Base-by-base conservation (phyloP, 2,329 filamentous ascomycete species). In the Chrysoporthe cubensis region DNA sequence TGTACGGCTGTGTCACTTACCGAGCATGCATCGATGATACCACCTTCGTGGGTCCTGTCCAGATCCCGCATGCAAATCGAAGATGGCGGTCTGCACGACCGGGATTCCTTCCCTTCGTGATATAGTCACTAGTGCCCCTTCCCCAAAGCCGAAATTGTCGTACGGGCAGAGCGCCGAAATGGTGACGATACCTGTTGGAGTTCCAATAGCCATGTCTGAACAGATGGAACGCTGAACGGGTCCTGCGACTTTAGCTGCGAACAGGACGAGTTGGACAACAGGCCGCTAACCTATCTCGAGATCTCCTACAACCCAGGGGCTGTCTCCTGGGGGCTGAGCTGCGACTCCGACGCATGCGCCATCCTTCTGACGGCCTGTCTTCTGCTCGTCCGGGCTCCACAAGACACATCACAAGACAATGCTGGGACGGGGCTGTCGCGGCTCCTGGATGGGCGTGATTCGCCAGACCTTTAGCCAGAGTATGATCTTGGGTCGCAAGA, bases 21-120 rank as follows among this genome's bases (percentile, higher is more conserved):
- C 21, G 52, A n/a, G 21, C 54, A 14, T 16, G 13, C 13, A 40
- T 58, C 26, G 18, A 64, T 26, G 52, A 44, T 26, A 37, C n/a
- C 50, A 37, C 16, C 26, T 44, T 34, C 42, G 48, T 26, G 43
- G 21, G 21, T 50, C 21, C 21, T n/a, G 7, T 18, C 26, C 7
- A 59, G 26, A 26, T 21, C 50, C 40, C n/a, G 40, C 40, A 18
- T 44, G 26, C 62, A 16, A 48, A 56, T 65, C 52, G 42, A 58
- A 48, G 54, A 59, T 64, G 52, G 62, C 50, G 43, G 63, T 65
- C 63, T 65, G 63, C 52, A 59, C 34, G 43, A 18, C 42, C 32
- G 43, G 37, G 7, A 40, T 18, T 21, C 16, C 18, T 58, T 37
- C 32, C 42, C 50, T n/a, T 48, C 44, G 18, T 44, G 56, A 59